Evolutionary conservation across 2,329 filamentous ascomycete genomes (phyloP).

Genomic region (Dichotomopilus funicola): DNA sequence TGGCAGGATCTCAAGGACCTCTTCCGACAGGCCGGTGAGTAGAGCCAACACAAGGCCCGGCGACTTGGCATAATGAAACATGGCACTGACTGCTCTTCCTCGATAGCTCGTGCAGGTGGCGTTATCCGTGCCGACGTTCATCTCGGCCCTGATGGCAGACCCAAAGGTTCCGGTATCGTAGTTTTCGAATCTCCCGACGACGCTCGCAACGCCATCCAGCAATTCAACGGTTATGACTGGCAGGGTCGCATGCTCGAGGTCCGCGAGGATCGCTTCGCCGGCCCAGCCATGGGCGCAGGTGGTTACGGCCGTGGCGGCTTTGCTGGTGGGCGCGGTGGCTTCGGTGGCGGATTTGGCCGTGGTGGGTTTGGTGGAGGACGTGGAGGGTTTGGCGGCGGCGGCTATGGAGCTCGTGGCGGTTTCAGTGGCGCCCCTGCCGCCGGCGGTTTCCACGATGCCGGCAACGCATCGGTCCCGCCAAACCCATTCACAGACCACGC

Average conservation of each 20-base stretch:
- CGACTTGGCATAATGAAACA: not conserved
- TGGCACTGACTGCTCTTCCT: slow-evolving; percentile 10
- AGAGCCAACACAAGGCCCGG: slow-evolving; percentile 2
- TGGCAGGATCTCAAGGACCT: slow-evolving; percentile 99
- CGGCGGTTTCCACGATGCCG: slow-evolving; percentile 43
- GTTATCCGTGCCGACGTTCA: slow-evolving; percentile 96
- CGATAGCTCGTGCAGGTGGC: slow-evolving; percentile 56
- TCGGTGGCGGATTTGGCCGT: slow-evolving; percentile 46
- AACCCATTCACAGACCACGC: slow-evolving; percentile 95
- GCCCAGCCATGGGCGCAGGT: slow-evolving; percentile 41
- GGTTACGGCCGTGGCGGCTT: slow-evolving; percentile 55
- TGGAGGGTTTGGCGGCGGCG: slow-evolving; percentile 46
- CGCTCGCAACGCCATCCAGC: slow-evolving; percentile 88
- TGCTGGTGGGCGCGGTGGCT: slow-evolving; percentile 47
- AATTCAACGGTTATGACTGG: slow-evolving; percentile 99
- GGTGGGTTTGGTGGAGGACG: slow-evolving; percentile 38
- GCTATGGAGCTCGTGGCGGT: slow-evolving; percentile 40
- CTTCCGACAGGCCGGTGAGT: slow-evolving; percentile 94
- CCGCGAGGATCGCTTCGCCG: slow-evolving; percentile 90
- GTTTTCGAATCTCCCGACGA: slow-evolving; percentile 94
- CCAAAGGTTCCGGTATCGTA: slow-evolving; percentile 95
- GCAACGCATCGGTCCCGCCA: slow-evolving; percentile 52
- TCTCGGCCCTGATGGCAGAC: slow-evolving; percentile 80
- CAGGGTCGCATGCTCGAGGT: slow-evolving; percentile 90
- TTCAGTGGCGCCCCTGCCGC: slow-evolving; percentile 40